Conservation (phyloP, 2,329 filamentous ascomycete genomes). For the Pseudogymnoascus sp. region DNA sequence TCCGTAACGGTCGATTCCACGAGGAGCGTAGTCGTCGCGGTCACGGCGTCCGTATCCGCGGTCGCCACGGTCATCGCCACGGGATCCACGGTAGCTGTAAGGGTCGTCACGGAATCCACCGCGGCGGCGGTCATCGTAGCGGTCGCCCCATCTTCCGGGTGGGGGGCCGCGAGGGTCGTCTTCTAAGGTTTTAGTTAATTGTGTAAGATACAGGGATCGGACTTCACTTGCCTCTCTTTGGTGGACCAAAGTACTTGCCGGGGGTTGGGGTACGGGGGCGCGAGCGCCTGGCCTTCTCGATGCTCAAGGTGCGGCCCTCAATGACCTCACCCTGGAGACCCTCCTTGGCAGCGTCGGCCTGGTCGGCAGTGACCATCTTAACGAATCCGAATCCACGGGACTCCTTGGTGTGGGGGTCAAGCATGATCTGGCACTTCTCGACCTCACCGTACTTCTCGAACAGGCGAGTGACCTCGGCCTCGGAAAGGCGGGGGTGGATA, state of each 20-base stretch:
- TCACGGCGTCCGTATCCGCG: conserved; percentile 33
- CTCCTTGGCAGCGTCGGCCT: conserved; percentile 94
- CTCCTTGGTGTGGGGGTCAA: conserved; percentile 95
- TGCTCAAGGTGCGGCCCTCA: conserved; percentile 91
- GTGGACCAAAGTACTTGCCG: conserved; percentile 97
- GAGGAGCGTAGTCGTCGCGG: conserved; percentile 29
- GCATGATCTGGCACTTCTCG: conserved; percentile 99
- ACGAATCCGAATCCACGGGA: conserved; percentile 98
- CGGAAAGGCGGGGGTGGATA: conserved; percentile 85
- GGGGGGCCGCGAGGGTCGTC: conserved; percentile 41
- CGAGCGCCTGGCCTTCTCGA: conserved; percentile 95
- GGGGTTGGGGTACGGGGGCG: conserved; percentile 93
- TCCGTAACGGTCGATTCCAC: conserved; percentile 31
- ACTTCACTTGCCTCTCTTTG: conserved; percentile 75
- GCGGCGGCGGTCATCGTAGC: conserved; percentile 54
- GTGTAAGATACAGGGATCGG: conserved; percentile 32
- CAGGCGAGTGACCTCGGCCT: conserved; percentile 84
- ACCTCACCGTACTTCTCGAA: conserved; percentile 99
- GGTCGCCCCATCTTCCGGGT: conserved; percentile 43
- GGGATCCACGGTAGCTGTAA: conserved; percentile 46
- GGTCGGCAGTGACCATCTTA: conserved; percentile 93
- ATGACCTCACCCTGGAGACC: conserved; percentile 91
- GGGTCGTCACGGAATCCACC: conserved; percentile 45
- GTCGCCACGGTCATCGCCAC: conserved; percentile 37
- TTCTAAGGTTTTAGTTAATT: conserved; percentile 33